These are phyloP conservation scores for Plasmodium coatneyi DNA, from an alignment of 169 alveolate genomes.

Conservation along the genomic window DNA sequence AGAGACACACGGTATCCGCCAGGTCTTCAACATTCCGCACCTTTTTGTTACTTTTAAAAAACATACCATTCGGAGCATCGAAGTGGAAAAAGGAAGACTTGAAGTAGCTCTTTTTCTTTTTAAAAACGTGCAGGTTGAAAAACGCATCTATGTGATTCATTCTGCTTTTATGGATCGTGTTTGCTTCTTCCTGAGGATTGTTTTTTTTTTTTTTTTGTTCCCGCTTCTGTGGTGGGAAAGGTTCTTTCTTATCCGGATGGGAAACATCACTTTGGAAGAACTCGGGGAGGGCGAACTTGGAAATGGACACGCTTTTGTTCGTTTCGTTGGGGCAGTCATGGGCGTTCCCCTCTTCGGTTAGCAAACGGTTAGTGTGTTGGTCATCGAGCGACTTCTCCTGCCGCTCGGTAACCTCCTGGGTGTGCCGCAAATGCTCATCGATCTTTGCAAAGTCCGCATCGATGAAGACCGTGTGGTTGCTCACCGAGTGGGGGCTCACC, in stretches of 20 bases:
- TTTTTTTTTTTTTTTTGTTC: background rate
- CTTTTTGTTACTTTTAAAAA: slow-evolving; percentile 43
- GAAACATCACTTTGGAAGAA: background rate
- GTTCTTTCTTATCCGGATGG: background rate
- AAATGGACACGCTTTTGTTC: background rate
- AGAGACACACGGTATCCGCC: slow-evolving; percentile 15
- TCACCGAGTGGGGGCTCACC: slow-evolving; percentile 13
- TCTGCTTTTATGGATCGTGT: background rate
- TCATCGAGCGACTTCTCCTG: background rate
- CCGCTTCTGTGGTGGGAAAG: background rate
- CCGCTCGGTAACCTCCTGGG: background rate
- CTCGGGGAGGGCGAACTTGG: background rate
- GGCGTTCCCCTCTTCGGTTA: background rate
- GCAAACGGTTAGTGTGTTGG: too few relatives aligned
- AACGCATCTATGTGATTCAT: slow-evolving; percentile 9
- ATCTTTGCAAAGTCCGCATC: slow-evolving; percentile 3
- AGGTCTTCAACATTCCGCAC: background rate
- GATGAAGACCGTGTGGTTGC: slow-evolving; percentile 29
- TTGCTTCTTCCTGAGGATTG: background rate
- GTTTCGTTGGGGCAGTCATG: background rate
- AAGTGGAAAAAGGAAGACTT: slow-evolving; percentile 43
- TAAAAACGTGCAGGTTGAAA: slow-evolving; percentile 51
- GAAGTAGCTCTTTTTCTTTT: slow-evolving; percentile 25
- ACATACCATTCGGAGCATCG: slow-evolving; percentile 16
- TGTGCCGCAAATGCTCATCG: background rate